These are phyloP conservation scores for Cyclanthera cordifolia DNA, from an alignment of 306 rosid genomes.

Conservation along the genomic window DNA sequence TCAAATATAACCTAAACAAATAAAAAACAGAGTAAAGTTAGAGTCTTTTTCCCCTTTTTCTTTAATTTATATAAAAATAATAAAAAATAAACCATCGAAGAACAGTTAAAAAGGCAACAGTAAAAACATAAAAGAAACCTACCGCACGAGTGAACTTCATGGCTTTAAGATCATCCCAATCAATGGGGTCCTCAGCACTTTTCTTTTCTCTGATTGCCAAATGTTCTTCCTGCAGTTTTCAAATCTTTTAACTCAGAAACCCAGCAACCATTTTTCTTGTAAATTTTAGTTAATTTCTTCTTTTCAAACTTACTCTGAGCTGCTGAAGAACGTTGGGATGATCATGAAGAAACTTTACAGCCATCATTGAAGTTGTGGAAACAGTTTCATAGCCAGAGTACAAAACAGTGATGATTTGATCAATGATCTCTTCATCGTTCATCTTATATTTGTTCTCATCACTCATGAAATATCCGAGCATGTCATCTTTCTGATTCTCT, in stretches of 20 bases:
- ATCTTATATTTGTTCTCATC: slow-evolving; percentile 50
- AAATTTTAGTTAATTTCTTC: too few species aligned
- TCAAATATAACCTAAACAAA: slow-evolving; percentile 74
- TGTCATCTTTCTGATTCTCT: slow-evolving; percentile 40
- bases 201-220: slow-evolving; percentile 65
- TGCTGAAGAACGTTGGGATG: slow-evolving; percentile 77
- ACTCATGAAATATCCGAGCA: slow-evolving; percentile 55
- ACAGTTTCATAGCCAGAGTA: slow-evolving; percentile 97
- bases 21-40: slow-evolving; percentile 7
- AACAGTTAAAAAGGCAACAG: background rate
- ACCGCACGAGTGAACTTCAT: slow-evolving; percentile 95
- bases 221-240: slow-evolving; percentile 56
- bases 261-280: too few species aligned
- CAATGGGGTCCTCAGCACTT: slow-evolving; percentile 53
- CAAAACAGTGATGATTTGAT: slow-evolving; percentile 60
- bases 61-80: too few species aligned
- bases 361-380: slow-evolving; percentile 99
- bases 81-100: background rate
- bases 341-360: slow-evolving; percentile 82
- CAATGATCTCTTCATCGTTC: slow-evolving; percentile 73
- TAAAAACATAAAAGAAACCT: background rate
- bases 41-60: background rate
- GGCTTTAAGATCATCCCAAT: slow-evolving; percentile 57
- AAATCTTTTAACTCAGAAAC: background rate
- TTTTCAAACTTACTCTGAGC: slow-evolving; percentile 69